These are phyloP conservation scores for Alternaria conjuncta DNA, from an alignment of 2,329 filamentous ascomycete species.

Conservation along the genomic window DNA sequence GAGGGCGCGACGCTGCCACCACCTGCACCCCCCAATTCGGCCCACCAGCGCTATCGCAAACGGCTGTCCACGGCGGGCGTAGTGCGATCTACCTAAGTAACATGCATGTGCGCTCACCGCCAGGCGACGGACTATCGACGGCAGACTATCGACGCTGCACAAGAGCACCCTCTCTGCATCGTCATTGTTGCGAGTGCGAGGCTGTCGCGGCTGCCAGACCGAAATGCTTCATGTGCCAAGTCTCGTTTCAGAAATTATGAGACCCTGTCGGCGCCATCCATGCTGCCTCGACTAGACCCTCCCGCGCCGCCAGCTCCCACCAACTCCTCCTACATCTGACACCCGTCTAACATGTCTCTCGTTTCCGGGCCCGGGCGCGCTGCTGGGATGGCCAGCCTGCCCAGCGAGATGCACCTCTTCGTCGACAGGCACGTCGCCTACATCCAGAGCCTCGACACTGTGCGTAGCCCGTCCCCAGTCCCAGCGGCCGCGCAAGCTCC, in stretches of 20 bases:
- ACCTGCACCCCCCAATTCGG: slow-evolving; percentile 12
- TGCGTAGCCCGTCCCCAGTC: slow-evolving; percentile 53
- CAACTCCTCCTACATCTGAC: background rate
- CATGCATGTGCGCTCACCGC: too few relatives aligned
- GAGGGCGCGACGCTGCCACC: slow-evolving; percentile 21
- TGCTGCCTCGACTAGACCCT: slow-evolving; percentile 5
- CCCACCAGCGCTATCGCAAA: slow-evolving; percentile 3
- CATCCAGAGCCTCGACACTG: slow-evolving; percentile 88
- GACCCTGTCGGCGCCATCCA: slow-evolving; percentile 8
- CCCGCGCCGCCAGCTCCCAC: background rate
- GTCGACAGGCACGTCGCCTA: slow-evolving; percentile 82
- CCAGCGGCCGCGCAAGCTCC: slow-evolving; percentile 24
- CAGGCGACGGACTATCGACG: background rate
- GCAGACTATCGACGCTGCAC: background rate
- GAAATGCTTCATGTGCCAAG: slow-evolving; percentile 6
- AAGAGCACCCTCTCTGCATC: background rate
- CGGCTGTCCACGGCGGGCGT: slow-evolving; percentile 12
- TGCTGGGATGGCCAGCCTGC: slow-evolving; percentile 46
- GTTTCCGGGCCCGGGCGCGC: slow-evolving; percentile 66
- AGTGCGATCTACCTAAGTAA: background rate
- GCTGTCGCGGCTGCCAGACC: background rate
- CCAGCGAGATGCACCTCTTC: slow-evolving; percentile 59
- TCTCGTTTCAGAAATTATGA: slow-evolving; percentile 8
- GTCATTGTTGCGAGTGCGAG: background rate
- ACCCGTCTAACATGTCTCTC: slow-evolving; percentile 60